Conservation (phyloP, 192 early-diverging fungal species). For the Podila epigama region DNA sequence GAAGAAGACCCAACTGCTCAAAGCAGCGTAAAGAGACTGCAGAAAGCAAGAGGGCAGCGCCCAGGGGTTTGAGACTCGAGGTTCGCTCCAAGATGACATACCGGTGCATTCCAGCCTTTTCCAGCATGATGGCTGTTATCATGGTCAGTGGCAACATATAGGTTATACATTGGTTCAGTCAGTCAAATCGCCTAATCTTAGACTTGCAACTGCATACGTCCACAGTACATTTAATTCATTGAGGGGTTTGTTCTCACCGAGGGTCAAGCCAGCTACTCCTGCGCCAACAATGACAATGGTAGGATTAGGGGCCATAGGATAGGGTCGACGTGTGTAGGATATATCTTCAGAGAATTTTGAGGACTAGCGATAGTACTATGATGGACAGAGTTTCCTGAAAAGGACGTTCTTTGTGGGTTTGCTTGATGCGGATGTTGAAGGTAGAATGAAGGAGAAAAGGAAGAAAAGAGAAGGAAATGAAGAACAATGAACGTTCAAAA, state of each 20-base stretch:
- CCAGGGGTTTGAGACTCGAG: constrained; percentile 1
- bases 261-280: constrained; percentile 15
- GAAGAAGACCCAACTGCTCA: constrained; percentile 20
- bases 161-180: too few species aligned
- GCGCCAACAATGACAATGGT: constrained; percentile 27
- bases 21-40: constrained; percentile 31
- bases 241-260: too few species aligned
- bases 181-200: too few species aligned
- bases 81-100: constrained; percentile 22
- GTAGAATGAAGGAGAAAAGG: neutral
- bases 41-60: constrained; percentile 5
- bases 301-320: constrained; percentile 24
- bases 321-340: neutral
- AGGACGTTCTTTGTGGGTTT: neutral
- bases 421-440: constrained; percentile 20
- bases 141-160: too few species aligned
- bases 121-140: constrained; percentile 35
- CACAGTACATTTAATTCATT: too few species aligned
- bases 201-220: too few species aligned
- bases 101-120: constrained; percentile 21
- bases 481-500: constrained; percentile 33
- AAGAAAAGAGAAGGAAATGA: neutral
- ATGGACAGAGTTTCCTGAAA: too few species aligned
- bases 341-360: neutral
- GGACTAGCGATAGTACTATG: neutral